These are phyloP conservation scores for Filosporella fistucella DNA, from an alignment of 495 filamentous ascomycete genomes.

Conservation along the genomic window DNA sequence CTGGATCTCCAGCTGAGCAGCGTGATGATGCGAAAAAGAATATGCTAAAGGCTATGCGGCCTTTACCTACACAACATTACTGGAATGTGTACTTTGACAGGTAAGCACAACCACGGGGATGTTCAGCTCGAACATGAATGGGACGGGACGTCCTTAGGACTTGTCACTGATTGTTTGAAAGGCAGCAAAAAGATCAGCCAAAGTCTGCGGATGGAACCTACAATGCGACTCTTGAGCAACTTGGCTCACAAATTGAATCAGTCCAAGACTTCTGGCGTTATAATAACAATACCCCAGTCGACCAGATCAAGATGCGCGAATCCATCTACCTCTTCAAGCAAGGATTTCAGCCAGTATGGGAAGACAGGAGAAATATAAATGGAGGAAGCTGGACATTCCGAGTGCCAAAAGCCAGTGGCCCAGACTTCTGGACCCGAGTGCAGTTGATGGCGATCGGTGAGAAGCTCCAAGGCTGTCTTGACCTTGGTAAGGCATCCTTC, in stretches of 20 bases:
- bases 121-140: neutral
- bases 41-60: slow-evolving; percentile 53
- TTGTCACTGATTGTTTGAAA: slow-evolving; percentile 4
- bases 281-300: slow-evolving; percentile 81
- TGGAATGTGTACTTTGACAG: slow-evolving; percentile 58
- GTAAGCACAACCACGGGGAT: slow-evolving; percentile 20
- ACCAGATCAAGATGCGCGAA: slow-evolving; percentile 72
- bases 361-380: slow-evolving; percentile 75
- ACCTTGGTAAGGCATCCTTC: slow-evolving; percentile 49
- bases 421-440: slow-evolving; percentile 76
- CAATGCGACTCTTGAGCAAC: slow-evolving; percentile 59
- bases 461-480: slow-evolving; percentile 70
- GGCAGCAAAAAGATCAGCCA: slow-evolving; percentile 37
- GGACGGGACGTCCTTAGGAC: no score
- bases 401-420: slow-evolving; percentile 66
- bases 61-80: slow-evolving; percentile 55
- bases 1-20: slow-evolving; percentile 49
- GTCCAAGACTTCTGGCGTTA: slow-evolving; percentile 84
- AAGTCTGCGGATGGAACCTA: slow-evolving; percentile 42
- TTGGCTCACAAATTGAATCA: slow-evolving; percentile 65
- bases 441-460: slow-evolving; percentile 82
- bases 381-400: slow-evolving; percentile 88
- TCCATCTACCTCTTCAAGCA: slow-evolving; percentile 85
- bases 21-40: slow-evolving; percentile 56
- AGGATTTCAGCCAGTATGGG: slow-evolving; percentile 83